phyloP scores from a whole-genome alignment of 768 basidiomycete genomes.

The Dendrothele bispora region DNA sequence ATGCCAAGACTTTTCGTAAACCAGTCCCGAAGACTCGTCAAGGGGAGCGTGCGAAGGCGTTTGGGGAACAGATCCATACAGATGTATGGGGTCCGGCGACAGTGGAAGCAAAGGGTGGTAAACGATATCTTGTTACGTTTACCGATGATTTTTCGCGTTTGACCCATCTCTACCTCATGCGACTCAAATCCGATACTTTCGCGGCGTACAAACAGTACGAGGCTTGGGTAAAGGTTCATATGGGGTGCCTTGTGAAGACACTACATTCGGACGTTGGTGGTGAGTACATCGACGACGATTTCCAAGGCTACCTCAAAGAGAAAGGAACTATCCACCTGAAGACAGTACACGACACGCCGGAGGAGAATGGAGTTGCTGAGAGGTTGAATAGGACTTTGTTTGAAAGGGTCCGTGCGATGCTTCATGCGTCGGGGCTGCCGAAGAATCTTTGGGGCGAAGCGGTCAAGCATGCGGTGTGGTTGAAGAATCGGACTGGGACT shows the following conservation, averaged over 20 bases:
- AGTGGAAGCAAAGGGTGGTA: conserved; percentile 3
- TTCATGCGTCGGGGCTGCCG: conserved; percentile 28
- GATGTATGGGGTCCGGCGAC: conserved; percentile 33
- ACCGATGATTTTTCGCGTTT: conserved; percentile 20
- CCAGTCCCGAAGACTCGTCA: conserved; percentile 18
- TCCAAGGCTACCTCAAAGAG: conserved; percentile 23
- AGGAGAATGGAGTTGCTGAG: conserved; percentile 41
- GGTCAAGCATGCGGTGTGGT: conserved; percentile 26
- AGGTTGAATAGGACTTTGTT: conserved; percentile 30
- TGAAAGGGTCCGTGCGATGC: conserved; percentile 30
- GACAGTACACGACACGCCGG: conserved; percentile 32
- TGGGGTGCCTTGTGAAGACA: conserved; percentile 11
- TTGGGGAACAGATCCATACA: conserved; percentile 2
- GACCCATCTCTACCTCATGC: conserved; percentile 14
- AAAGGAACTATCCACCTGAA: conserved; percentile 32
- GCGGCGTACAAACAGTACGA: conserved; percentile 19
- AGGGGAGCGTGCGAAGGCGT: neutral
- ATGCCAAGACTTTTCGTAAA: conserved; percentile 38
- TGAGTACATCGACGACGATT: conserved; percentile 29
- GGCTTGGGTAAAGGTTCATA: conserved; percentile 23
- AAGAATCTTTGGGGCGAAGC: conserved; percentile 38
- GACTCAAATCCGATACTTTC: conserved; percentile 17
- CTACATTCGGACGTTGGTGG: conserved; percentile 29
- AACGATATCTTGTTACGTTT: conserved; percentile 21
- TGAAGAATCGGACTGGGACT: conserved; percentile 32